phyloP scores from a whole-genome alignment of 2,329 filamentous ascomycete species.

The Aspergillus pseudotamarii region DNA sequence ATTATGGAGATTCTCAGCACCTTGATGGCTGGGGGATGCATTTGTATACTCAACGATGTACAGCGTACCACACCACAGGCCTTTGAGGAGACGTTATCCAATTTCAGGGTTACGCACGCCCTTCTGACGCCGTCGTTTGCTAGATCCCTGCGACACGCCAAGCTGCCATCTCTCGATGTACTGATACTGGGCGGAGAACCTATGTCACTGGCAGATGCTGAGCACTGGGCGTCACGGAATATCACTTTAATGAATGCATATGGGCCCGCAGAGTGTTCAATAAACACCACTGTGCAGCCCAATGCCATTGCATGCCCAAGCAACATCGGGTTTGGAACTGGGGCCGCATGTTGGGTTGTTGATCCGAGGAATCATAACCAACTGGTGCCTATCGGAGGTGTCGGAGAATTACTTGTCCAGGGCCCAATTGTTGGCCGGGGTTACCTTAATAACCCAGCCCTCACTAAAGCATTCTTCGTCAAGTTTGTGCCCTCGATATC shows the following conservation, averaged over 20 bases:
- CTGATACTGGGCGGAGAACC: too few relatives aligned
- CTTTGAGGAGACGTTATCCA: too few relatives aligned
- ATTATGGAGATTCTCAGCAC: slow-evolving; percentile 26
- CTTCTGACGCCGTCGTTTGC: too few relatives aligned
- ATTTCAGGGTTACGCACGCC: too few relatives aligned
- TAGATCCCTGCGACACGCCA: too few relatives aligned
- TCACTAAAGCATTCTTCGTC: slow-evolving; percentile 28
- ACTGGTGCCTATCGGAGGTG: slow-evolving; percentile 18
- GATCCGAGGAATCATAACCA: slow-evolving; percentile 29
- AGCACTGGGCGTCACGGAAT: slow-evolving; percentile 32
- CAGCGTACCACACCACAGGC: slow-evolving; percentile 31
- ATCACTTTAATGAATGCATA: slow-evolving; percentile 32
- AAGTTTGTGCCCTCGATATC: slow-evolving; percentile 15
- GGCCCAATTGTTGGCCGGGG: slow-evolving; percentile 34
- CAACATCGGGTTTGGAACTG: slow-evolving; percentile 19
- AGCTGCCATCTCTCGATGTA: too few relatives aligned
- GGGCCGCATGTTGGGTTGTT: slow-evolving; percentile 27
- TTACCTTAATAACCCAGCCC: slow-evolving; percentile 35
- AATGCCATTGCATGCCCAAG: neutral
- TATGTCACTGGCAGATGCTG: too few relatives aligned
- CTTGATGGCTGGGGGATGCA: slow-evolving; percentile 19
- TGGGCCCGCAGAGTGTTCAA: neutral
- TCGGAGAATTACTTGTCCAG: slow-evolving; percentile 31
- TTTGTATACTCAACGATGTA: slow-evolving; percentile 52
- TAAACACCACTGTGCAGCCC: neutral